Base-by-base conservation (phyloP, 495 filamentous ascomycete genomes). In the Pyrenopolyporus hunteri region DNA sequence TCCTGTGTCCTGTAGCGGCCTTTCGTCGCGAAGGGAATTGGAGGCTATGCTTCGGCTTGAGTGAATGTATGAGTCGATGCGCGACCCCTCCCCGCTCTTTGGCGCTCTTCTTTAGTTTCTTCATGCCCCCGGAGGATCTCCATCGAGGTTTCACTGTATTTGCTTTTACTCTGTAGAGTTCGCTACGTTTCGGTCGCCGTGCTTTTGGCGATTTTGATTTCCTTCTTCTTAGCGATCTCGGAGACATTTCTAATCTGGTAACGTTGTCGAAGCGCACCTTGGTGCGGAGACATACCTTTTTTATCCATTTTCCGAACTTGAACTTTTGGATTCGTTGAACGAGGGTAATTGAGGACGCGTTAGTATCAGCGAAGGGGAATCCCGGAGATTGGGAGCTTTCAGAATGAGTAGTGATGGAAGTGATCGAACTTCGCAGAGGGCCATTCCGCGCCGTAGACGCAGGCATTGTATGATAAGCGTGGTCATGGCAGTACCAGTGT, bases 231-330 rank as follows among this genome's bases (percentile, higher is more conserved):
- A 20, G 20, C 20, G 20, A 6, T 14, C 45, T 50, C 11, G 45
- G 32, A 6, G 57, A 43, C 6, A 28, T 8, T 32, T 59, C 62
- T 8, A 32, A 6, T 26, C 32, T 60, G 17, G 53, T 60, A 37
- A 25, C 59, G 31, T 49, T 56, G 29, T 64, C 52, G 29, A 69
- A 66, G 1, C 59, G 66, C 23, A 65, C 66, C 17, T 57, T 69
- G 6, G 66, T 67, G 19, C 53, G 49, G 20, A 60, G 47, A 36
- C 53, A 66, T 35, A 64, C 63, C 14, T 58, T 64, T 42, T 59
- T 64, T 7, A 64, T 54, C 68, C 68, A 71, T 29, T 57, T 64
- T 16, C 44, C 46, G 29, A 69, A 23, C 19, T 63, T 64, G 48
- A 66, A 55, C 31, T 57, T 69, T 29, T 67, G 59, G 10, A 66